phyloP scores from a whole-genome alignment of 78 protist genomes.

The Dictyostelium firmibasis region DNA sequence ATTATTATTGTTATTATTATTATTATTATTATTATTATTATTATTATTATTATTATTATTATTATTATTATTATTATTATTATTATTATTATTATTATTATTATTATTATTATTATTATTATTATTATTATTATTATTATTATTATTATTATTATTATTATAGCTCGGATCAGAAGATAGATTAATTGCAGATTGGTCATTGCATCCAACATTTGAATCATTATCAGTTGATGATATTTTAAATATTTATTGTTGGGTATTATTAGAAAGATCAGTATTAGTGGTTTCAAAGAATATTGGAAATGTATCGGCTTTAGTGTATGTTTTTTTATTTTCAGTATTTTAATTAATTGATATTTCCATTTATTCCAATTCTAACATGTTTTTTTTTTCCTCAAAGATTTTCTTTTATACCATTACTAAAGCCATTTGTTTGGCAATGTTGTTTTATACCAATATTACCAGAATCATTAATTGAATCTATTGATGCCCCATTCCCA shows the following conservation, averaged over 20 bases:
- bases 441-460: constrained; percentile 75
- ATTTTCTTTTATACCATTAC: constrained; percentile 68
- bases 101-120: not conserved
- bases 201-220: constrained; percentile 22
- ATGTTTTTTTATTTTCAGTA: not conserved
- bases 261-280: constrained; percentile 59
- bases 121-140: not conserved
- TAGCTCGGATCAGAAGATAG: constrained; percentile 53
- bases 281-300: constrained; percentile 59
- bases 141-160: not conserved
- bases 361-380: constrained; percentile 61
- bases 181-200: constrained; percentile 79
- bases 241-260: constrained; percentile 22
- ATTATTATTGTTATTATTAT: not conserved
- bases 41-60: not conserved
- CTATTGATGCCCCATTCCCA: constrained; percentile 75
- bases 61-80: not conserved
- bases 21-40: not conserved
- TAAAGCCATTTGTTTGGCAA: constrained; percentile 73
- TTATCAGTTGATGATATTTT: constrained; percentile 42
- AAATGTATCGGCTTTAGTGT: constrained; percentile 29
- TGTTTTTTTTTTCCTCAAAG: no score
- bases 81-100: not conserved
- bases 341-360: not conserved
- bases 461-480: constrained; percentile 57